Evolutionary conservation across 148 eudicot genomes (phyloP).

Genomic region (Hydrangea macrophylla): DNA sequence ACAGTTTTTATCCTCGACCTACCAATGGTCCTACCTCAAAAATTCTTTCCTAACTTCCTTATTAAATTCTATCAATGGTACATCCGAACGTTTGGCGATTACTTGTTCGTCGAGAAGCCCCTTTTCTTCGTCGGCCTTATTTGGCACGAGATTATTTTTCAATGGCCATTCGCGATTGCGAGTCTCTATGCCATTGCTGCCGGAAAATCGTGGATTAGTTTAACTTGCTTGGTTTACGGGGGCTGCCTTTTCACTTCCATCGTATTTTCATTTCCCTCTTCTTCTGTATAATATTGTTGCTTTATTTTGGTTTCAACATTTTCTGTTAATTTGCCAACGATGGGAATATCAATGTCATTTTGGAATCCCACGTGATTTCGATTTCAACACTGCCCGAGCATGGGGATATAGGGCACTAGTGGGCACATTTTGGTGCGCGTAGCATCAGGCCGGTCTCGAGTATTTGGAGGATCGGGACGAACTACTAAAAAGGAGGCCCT

Average conservation of each 20-base stretch:
- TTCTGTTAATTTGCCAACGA: too few relatives aligned
- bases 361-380: too few relatives aligned
- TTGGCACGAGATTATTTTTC: conserved; percentile 29
- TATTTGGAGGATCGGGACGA: too few relatives aligned
- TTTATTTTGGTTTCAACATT: too few relatives aligned
- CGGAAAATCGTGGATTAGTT: conserved; percentile 31
- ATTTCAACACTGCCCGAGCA: too few relatives aligned
- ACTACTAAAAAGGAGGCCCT: too few relatives aligned
- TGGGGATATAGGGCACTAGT: too few relatives aligned
- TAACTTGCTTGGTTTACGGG: conserved; percentile 35
- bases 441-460: too few relatives aligned
- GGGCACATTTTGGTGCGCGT: too few relatives aligned
- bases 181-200: conserved; percentile 19
- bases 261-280: too few relatives aligned
- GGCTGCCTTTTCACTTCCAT: conserved; percentile 21
- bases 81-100: conserved; percentile 27
- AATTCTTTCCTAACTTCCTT: conserved; percentile 25
- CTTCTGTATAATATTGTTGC: too few relatives aligned
- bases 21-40: conserved; percentile 21
- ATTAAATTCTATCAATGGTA: conserved; percentile 27
- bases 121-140: conserved; percentile 35
- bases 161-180: conserved; percentile 33
- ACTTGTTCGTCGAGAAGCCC: conserved; percentile 31
- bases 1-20: conserved; percentile 29
- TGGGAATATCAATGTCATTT: too few relatives aligned